These are phyloP conservation scores for Fusarium sororula DNA, from an alignment of 2,329 filamentous ascomycete genomes.

Conservation along the genomic window DNA sequence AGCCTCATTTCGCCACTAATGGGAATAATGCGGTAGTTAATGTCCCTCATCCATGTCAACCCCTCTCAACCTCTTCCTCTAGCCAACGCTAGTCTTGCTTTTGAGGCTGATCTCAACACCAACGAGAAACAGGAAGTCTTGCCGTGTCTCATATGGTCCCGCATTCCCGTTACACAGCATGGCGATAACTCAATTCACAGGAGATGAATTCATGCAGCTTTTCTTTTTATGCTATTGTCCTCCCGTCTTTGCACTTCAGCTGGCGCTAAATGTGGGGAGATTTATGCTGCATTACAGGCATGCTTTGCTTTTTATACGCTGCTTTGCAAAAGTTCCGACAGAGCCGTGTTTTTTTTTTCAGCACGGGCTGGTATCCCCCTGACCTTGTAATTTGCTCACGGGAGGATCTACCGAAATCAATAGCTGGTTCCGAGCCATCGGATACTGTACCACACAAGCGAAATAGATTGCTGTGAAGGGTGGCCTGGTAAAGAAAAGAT, in stretches of 20 bases:
- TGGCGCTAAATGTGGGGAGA: too few relatives aligned
- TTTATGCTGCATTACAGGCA: background rate
- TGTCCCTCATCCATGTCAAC: background rate
- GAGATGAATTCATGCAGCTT: background rate
- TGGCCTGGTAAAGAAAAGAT: rapidly evolving
- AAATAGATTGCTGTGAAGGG: too few relatives aligned
- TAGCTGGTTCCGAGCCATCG: background rate
- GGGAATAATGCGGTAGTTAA: background rate
- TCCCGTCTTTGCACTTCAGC: background rate
- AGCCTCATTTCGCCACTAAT: background rate
- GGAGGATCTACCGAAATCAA: too few relatives aligned
- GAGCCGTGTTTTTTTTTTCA: too few relatives aligned
- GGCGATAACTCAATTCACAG: background rate
- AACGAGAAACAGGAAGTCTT: background rate
- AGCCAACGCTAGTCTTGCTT: background rate
- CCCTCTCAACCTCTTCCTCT: too few relatives aligned
- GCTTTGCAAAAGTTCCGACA: background rate
- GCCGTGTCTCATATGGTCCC: background rate
- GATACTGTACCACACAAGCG: background rate
- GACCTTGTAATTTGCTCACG: rapidly evolving
- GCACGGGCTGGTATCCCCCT: background rate
- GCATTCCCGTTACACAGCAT: background rate
- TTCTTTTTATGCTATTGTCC: background rate
- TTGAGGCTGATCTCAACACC: background rate
- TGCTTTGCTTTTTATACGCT: background rate